Evolutionary conservation across 2,329 filamentous ascomycete species (phyloP), one percentile per base, ranked within the genome.

Genomic region (Aspergillus pseudotamarii): DNA sequence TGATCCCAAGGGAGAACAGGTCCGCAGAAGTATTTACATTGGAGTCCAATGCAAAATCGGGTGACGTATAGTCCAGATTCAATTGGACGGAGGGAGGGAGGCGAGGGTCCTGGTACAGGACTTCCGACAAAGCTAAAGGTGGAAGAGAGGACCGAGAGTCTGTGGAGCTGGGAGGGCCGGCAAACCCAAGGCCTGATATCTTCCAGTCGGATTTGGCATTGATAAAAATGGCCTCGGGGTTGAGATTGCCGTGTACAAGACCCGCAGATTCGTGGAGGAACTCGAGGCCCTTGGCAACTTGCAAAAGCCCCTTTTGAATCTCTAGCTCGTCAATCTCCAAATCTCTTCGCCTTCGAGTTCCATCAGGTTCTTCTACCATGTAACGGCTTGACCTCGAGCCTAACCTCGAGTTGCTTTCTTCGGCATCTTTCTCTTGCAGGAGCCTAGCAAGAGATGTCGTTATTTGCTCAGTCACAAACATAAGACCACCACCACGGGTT

Each of bases 181-280:
- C 92, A 77, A 97, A 99, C 0, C 91, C 88, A 45, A 99, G 85
- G n/a, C 94, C 95, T 70, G 93, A 94, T 65, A 99, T 92, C 77
- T 99, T 99, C 95, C 95, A 99, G 78, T 99, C 95, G 55, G 92
- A 96, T 87, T 99, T 99, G 46, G 92, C 88, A 79, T 99, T 99
- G 78, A 99, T 88, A 68, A 97, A 90, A 67, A 99, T 89, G 21
- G 94, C 92, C 67, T 98, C 94, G 0, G 95, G 95, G 0, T 94
- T 98, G 67, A 99, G 79, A 75, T 99, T 99, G 55, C 91, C 93
- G 78, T 99, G 95, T 0, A 98, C 92, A 56, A 99, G 84, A 0
- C 93, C 93, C 11, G 94, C 94, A 75, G 94, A 97, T 75, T 98
- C 94, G 75, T 98, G 94, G 64, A 98, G 81, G 75, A 98, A 98